A percentile compares a stretch with the other conserved stretches of the same genome.
phyloP scores from a whole-genome alignment of 1,139 yeast species.

The Scheffersomyces stambukii region DNA sequence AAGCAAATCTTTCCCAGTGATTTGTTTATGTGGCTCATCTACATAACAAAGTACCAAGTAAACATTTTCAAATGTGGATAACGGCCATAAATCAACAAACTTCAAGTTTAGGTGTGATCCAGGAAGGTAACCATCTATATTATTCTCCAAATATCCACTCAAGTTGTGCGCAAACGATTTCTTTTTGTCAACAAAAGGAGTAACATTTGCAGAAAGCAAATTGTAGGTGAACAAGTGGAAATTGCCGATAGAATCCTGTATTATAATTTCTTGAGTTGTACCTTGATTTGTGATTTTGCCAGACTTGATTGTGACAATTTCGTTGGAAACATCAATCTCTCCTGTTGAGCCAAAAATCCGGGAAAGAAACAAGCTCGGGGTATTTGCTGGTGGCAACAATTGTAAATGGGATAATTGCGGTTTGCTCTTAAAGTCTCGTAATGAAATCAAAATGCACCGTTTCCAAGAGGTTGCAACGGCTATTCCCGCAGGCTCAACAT shows the following conservation, averaged over 20 bases:
- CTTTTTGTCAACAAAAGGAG: conserved; percentile 23
- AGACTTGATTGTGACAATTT: conserved; percentile 57
- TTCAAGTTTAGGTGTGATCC: conserved; percentile 27
- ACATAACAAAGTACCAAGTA: conserved; percentile 47
- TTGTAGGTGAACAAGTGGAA: conserved; percentile 32
- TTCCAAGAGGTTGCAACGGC: conserved; percentile 69
- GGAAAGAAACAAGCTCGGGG: conserved; percentile 22
- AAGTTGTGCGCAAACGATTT: conserved; percentile 27
- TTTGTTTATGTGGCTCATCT: conserved; percentile 20
- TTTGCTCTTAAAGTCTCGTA: conserved; percentile 68
- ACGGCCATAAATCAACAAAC: conserved; percentile 55
- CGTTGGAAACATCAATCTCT: conserved; percentile 30
- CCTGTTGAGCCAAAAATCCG: conserved; percentile 18
- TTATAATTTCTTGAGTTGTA: conserved; percentile 33
- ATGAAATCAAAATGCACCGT: conserved; percentile 56
- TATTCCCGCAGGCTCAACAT: conserved; percentile 74
- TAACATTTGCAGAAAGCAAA: conserved; percentile 27
- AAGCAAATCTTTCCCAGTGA: conserved; percentile 25
- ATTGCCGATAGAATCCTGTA: conserved; percentile 44
- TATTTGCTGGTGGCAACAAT: conserved; percentile 24
- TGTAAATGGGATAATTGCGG: conserved; percentile 42
- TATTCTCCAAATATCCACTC: conserved; percentile 26
- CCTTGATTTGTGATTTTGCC: conserved; percentile 56
- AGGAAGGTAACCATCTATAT: conserved; percentile 38
- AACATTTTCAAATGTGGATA: conserved; percentile 28